Evolutionary conservation across 2,329 filamentous ascomycete genomes (phyloP).

Genomic region (Boeremia lycopersici): DNA sequence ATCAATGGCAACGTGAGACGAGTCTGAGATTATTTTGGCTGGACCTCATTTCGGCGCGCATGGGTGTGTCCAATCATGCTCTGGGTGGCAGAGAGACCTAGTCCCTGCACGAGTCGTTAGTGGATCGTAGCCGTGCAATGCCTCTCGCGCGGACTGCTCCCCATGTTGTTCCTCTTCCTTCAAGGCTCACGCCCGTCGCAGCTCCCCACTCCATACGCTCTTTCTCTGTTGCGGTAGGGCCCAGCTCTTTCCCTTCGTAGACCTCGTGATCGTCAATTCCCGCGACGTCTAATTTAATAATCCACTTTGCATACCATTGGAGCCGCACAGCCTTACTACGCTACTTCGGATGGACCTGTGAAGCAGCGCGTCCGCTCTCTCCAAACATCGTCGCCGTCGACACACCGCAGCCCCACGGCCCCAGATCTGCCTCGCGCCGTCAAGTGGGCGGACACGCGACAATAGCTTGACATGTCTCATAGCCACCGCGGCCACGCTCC

Average conservation of each 20-base stretch:
- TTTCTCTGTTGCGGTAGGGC: slow-evolving; percentile 40
- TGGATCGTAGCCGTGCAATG: slow-evolving; percentile 16
- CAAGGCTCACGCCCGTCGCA: slow-evolving; percentile 40
- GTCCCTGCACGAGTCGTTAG: slow-evolving; percentile 23
- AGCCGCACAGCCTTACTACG: slow-evolving; percentile 10
- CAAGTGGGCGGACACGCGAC: slow-evolving; percentile 14
- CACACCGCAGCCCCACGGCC: slow-evolving; percentile 20
- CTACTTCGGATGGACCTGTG: slow-evolving; percentile 41
- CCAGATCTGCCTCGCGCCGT: slow-evolving; percentile 16
- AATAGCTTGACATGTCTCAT: slow-evolving; percentile 13
- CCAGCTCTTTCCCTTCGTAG: slow-evolving; percentile 34
- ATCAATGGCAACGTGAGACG: slow-evolving; percentile 20
- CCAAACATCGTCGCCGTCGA: slow-evolving; percentile 25
- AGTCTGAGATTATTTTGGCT: slow-evolving; percentile 37
- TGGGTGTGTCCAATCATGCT: slow-evolving; percentile 32
- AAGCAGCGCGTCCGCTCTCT: slow-evolving; percentile 38
- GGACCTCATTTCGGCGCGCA: slow-evolving; percentile 35
- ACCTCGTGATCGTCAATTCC: slow-evolving; percentile 23
- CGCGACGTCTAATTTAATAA: slow-evolving; percentile 24
- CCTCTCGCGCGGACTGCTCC: slow-evolving; percentile 23
- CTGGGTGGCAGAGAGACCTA: slow-evolving; percentile 17
- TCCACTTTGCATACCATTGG: slow-evolving; percentile 20
- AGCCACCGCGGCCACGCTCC: slow-evolving; percentile 5
- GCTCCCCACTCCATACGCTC: slow-evolving; percentile 47
- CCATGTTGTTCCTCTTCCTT: slow-evolving; percentile 36